These are phyloP conservation scores for Cyclotella distinguenda DNA, from an alignment of 108 stramenopile genomes.

Conservation along the genomic window DNA sequence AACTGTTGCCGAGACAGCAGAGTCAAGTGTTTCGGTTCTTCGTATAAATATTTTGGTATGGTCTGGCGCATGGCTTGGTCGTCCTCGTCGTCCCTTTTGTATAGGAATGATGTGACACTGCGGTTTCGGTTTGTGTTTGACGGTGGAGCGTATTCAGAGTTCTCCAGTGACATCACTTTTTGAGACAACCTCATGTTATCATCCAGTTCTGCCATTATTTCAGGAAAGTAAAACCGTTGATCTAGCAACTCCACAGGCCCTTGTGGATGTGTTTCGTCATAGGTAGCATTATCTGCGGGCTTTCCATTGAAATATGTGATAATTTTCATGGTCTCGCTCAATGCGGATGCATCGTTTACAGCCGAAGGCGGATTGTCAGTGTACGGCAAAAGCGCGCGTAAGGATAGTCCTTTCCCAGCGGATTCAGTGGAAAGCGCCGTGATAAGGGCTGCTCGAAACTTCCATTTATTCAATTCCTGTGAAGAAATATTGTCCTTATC, in stretches of 20 bases:
- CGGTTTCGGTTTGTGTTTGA: constrained; percentile 11
- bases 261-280: background rate
- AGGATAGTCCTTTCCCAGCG: constrained; percentile 44
- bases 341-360: constrained; percentile 32
- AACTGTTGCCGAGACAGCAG: constrained; percentile 59
- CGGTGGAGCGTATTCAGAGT: constrained; percentile 39
- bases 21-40: constrained; percentile 59
- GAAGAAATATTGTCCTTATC: constrained; percentile 7
- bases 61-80: constrained; percentile 15
- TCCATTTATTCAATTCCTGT: constrained; percentile 66
- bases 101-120: constrained; percentile 17
- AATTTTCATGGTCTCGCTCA: constrained; percentile 54
- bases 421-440: constrained; percentile 35
- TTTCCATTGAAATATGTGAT: constrained; percentile 81
- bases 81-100: constrained; percentile 19
- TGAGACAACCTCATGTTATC: constrained; percentile 2
- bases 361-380: constrained; percentile 69
- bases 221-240: constrained; percentile 70
- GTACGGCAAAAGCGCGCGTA: constrained; percentile 64
- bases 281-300: constrained; percentile 27
- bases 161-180: constrained; percentile 9
- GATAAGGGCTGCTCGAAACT: constrained; percentile 63
- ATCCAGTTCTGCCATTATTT: constrained; percentile 65
- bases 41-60: constrained; percentile 56
- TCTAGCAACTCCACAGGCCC: constrained; percentile 12